Conservation (phyloP, 176 grass and related monocot species). For the Phragmites australis region DNA sequence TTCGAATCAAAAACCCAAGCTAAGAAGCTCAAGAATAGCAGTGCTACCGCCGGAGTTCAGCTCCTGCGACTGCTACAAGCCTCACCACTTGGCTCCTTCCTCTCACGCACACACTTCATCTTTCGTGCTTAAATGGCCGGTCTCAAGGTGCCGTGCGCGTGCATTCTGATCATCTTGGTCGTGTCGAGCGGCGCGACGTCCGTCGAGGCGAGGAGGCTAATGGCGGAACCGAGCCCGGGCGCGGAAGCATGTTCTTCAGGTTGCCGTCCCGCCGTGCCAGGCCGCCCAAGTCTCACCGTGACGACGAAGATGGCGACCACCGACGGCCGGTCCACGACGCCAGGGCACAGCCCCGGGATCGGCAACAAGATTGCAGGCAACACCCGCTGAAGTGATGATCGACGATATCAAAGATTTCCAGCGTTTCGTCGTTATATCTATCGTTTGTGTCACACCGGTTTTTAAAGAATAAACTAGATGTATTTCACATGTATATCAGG, state of each 20-base stretch:
- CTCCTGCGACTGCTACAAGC: neutral
- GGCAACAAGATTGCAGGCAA: constrained; percentile 58
- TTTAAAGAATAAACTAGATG: too few relatives aligned
- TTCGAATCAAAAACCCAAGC: constrained; percentile 20
- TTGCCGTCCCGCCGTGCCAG: neutral
- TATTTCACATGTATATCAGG: too few relatives aligned
- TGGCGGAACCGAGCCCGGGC: neutral
- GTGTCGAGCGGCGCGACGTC: neutral
- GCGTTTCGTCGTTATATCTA: neutral
- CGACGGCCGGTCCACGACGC: constrained; percentile 51
- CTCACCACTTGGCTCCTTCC: neutral
- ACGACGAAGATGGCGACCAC: constrained; percentile 24
- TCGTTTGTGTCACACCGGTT: too few relatives aligned
- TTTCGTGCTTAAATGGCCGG: constrained; percentile 33
- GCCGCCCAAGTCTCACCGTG: neutral
- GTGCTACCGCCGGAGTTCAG: neutral
- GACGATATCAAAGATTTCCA: neutral
- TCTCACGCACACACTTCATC: neutral
- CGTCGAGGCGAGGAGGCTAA: constrained; percentile 35
- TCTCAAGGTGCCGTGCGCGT: constrained; percentile 11
- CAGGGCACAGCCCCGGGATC: constrained; percentile 67
- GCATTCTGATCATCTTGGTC: constrained; percentile 40
- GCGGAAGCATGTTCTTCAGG: neutral
- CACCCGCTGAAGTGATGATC: neutral
- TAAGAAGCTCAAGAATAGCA: neutral